Base-by-base conservation (phyloP, 352 stramenopile species). In the Phytophthora syringae region DNA sequence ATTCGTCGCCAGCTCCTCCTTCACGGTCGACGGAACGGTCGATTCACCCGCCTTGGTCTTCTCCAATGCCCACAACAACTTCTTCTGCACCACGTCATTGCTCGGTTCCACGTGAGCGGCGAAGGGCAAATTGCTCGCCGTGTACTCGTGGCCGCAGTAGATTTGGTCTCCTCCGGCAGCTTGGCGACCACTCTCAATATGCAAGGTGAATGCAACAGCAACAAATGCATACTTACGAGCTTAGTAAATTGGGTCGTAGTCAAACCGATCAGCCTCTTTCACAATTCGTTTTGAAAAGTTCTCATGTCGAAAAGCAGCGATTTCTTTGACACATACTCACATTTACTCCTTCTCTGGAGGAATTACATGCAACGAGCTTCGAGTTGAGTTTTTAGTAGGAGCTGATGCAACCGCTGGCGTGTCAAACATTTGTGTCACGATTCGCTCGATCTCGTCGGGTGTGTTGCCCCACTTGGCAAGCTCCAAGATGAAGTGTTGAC, bases 121-220 rank as follows among this genome's bases (percentile, higher is more conserved):
- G 50, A 97, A 98, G 22, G 77, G 80, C 12, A 95, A 77, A 75
- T 98, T 98, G 44, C 70, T 89, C 53, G 82, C 57, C 12, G 94
- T 97, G 70, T 98, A 98, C 79, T 98, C 95, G 69, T 98, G 95
- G 16, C 92, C 93, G 61, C 88, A 93, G 67, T 89, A 97, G 54
- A 97, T 37, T 86, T 84, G 5, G 91, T 97, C 37, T 73, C 43
- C 10, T 72, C 44, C n/a, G n/a, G n/a, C n/a, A n/a, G n/a, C n/a
- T n/a, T n/a, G n/a, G n/a, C n/a, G n/a, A n/a, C n/a, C n/a, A n/a
- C n/a, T n/a, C n/a, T n/a, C n/a, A n/a, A n/a, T n/a, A n/a, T n/a
- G n/a, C n/a, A n/a, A n/a, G n/a, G n/a, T n/a, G n/a, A n/a, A n/a
- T n/a, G n/a, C n/a, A n/a, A n/a, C n/a, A n/a, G n/a, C n/a, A n/a